Evolutionary conservation across 345 rosid species (phyloP), one percentile per base, ranked within the genome.

Genomic region (Eucalyptus guilfoylei): DNA sequence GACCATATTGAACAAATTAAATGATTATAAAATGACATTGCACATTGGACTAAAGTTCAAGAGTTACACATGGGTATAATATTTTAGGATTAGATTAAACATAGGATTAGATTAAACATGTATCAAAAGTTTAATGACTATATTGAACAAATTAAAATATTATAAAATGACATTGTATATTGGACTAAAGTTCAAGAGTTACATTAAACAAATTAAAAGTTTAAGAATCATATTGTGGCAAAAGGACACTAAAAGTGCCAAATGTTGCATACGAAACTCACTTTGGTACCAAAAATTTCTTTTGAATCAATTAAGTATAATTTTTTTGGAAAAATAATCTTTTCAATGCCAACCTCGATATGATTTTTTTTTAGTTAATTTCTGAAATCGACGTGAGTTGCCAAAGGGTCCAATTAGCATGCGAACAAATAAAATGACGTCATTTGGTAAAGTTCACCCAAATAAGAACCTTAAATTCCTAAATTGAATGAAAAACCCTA

Each of bases 21-120:
- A 55, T 0, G 0, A 23, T 55, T 0, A 55, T 52, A 55, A 23
- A 23, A 55, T 55, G 6, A 24, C 14, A 23, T 55, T 24, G 2
- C 1, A 24, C 0, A 52, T 52, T 19, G 0, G 0, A 2, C 0
- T 55, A 55, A 55, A 55, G 30, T 55, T 24, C 0, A 55, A 0
- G 0, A 26, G 0, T 55, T 26, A 24, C 1, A 5, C 62, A 55
- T 23, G 62, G 1, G 23, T 55, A 55, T 55, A 9, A 23, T 23
- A 23, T 2, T 55, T 24, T 10, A 24, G 13, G 6, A 55, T 4
- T 2, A 55, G 30, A 55, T 55, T 55, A 10, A 55, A 55, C 30
- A 55, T 55, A 4, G n/a, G n/a, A n/a, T n/a, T n/a, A n/a, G n/a
- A n/a, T n/a, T n/a, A n/a, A n/a, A n/a, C n/a, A n/a, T n/a, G n/a